Base-by-base conservation (phyloP, 2,329 filamentous ascomycete species). In the Aspergillus tubingensis region DNA sequence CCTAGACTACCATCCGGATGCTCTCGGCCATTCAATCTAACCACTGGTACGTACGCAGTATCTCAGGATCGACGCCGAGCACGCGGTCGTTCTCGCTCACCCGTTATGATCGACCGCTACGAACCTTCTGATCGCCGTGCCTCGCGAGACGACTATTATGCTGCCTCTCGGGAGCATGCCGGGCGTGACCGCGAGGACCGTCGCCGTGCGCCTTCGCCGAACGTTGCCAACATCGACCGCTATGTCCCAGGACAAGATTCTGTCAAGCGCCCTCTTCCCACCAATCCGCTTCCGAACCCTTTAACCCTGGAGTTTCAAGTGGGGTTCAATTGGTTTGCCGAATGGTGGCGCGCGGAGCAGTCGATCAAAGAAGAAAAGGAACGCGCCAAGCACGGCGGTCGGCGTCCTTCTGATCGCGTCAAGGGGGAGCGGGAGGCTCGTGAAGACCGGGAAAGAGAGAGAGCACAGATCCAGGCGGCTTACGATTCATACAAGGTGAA, bases 401-500 rank as follows among this genome's bases (percentile, higher is more conserved):
- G 84, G 47, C 81, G 84, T 50, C 79, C 78, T 38, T 80, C 82
- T 3, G 81, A 81, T 55, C 81, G 83, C 56, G 77, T 88, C 47
- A 85, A 86, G 67, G 85, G 85, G 38, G 86, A 89, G 66, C 83
- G 84, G 10, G 85, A 88, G 72, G 83, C 82, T 39, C 78, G 84
- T 55, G 86, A 88, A 72, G 86, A 88, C 62, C 81, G 85, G 3
- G 85, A 86, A 15, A 85, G 84, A 60, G 86, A 89, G 70, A 78
- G 85, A 54, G 81, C 84, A 15, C 82, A 85, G 70, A 89, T 89
- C 10, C 86, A 89, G 62, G 81, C 82, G 21, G 86, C 86, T 3
- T 89, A 89, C 62, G 86, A 88, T 68, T 75, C 81, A 43, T 89
- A 89, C 78, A 89, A 89, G 72, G 83, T 85, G 68, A 86, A 87